Conservation (phyloP, 768 basidiomycete species). For the Rhodotorula graminis region DNA sequence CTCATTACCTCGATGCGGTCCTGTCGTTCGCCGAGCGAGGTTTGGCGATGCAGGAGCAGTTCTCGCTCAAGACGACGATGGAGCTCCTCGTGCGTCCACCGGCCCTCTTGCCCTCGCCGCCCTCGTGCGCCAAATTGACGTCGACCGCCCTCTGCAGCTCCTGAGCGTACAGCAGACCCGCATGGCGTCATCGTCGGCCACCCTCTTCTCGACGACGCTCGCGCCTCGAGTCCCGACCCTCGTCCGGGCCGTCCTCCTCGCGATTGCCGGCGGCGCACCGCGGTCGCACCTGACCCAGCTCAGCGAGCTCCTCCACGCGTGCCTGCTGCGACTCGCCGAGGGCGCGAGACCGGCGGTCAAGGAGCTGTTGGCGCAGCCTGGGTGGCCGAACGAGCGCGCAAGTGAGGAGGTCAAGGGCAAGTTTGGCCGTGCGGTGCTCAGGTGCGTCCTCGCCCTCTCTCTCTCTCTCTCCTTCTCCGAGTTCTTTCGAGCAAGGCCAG, state of each 20-base stretch:
- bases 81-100: constrained; percentile 46
- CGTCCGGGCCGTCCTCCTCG: constrained; percentile 45
- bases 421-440: constrained; percentile 35
- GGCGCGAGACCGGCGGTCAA: constrained; percentile 44
- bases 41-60: constrained; percentile 48
- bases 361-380: constrained; percentile 42
- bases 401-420: constrained; percentile 45
- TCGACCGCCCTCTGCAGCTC: constrained; percentile 6
- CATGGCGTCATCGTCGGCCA: constrained; percentile 42
- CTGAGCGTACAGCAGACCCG: constrained; percentile 30
- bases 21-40: constrained; percentile 46
- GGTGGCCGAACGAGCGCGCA: constrained; percentile 46
- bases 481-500: too few relatives aligned
- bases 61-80: constrained; percentile 47
- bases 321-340: constrained; percentile 46
- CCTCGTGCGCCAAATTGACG: background rate
- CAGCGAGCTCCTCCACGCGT: constrained; percentile 49
- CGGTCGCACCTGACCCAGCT: constrained; percentile 49
- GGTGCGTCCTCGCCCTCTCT: constrained; percentile 6
- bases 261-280: constrained; percentile 47
- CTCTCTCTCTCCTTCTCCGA: too few relatives aligned
- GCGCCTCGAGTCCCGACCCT: constrained; percentile 42
- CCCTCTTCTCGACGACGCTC: constrained; percentile 41
- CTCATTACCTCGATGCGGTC: constrained; percentile 44
- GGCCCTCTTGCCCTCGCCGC: background rate